Evolutionary conservation across 805 yeast species (phyloP), one percentile per base, ranked within the genome.

Genomic region (Zygosaccharomyces rouxii): DNA sequence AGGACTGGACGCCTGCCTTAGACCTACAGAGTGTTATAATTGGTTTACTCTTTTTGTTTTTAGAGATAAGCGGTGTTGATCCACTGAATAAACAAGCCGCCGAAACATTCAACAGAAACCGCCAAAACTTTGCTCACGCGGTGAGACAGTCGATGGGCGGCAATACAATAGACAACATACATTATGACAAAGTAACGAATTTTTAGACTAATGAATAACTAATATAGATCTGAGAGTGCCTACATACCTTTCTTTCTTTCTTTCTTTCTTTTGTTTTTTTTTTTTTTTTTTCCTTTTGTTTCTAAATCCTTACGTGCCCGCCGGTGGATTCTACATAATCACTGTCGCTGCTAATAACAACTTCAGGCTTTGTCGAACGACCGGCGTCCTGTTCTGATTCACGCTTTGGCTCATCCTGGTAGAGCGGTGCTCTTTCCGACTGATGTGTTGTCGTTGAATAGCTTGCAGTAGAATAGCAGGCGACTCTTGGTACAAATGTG

Each of bases 1-100:
- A 90, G 64, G 98, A 92, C 65, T 92, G 99, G 99, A 82, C 89
- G 25, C 98, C 99, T 0, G 96, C 89, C 0, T 72, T 92, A 55
- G 86, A 85, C 50, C 70, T 92, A 60, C 88, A 86, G 62, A 76
- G 90, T 4, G 82, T 92, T 7, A 74, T 90, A 48, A 83, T 90
- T 35, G 98, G 99, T 0, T 73, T 92, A 46, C 79, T 89, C 59
- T 89, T 84, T 62, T 74, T 92, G 52, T 89, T 92, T 57, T 70
- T 88, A 46, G 97, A 92, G 56, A 96, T 97, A 6, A 92, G 89
- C 63, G 84, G 95, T 1, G 83, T 81, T 52, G 98, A 92, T 64
- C 98, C 98, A 3, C 75, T 92, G 57, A 94, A 94, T 66, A 88
- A 89, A 61, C 86, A 78, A n/a, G 95, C 96, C 2, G 96, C 96